A percentile compares a stretch with the other conserved stretches of the same genome.
phyloP scores from a whole-genome alignment of 257 asterid species.

The Orobanche coerulescens region DNA sequence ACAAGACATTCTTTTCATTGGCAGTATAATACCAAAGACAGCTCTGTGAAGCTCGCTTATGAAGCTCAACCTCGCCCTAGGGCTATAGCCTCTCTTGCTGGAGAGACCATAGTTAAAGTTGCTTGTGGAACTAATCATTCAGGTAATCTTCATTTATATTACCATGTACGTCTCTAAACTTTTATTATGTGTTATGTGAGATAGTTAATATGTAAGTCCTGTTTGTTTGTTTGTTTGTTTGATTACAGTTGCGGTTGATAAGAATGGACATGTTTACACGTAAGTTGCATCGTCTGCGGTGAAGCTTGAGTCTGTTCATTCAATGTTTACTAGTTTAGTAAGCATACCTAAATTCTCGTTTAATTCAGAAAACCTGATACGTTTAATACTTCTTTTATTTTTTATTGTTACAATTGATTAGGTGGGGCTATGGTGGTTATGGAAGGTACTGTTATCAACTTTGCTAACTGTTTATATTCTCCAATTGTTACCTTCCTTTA shows the following conservation, averaged over 20 bases:
- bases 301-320: conserved; percentile 10
- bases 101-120: conserved; percentile 80
- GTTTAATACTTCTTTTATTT: conserved; percentile 9
- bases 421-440: conserved; percentile 99
- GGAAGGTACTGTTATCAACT: conserved; percentile 60
- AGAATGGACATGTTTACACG: conserved; percentile 91
- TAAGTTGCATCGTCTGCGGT: conserved; percentile 41
- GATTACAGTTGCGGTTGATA: conserved; percentile 81
- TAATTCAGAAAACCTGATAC: conserved; percentile 12
- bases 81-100: conserved; percentile 78
- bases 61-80: conserved; percentile 95
- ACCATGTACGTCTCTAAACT: background rate
- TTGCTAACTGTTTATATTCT: background rate
- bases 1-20: conserved; percentile 16
- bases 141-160: conserved; percentile 35
- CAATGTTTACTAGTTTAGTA: background rate
- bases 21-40: conserved; percentile 89
- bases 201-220: conserved; percentile 19
- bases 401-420: conserved; percentile 21
- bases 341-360: background rate
- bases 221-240: conserved; percentile 27
- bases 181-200: background rate
- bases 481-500: conserved; percentile 14
- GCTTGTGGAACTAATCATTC: conserved; percentile 97
- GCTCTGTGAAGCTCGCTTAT: conserved; percentile 95